These are phyloP conservation scores for Cyclospora cayetanensis DNA, from an alignment of 169 alveolate genomes.

Conservation along the genomic window DNA sequence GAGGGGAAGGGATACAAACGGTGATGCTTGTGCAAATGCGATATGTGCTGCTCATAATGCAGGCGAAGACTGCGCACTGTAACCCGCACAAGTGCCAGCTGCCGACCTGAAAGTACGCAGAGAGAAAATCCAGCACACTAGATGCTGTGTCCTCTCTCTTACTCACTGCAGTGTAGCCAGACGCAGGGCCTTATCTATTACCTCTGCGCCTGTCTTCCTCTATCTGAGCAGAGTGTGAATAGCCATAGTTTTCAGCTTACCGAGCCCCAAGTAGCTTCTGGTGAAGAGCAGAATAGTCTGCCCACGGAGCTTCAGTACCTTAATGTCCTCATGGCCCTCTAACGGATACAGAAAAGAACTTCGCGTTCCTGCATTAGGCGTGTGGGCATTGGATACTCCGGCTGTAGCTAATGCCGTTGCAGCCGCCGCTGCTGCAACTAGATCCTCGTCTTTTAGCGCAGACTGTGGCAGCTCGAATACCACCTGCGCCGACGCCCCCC, in stretches of 20 bases:
- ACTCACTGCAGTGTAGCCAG: too few species aligned
- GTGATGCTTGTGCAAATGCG: background rate
- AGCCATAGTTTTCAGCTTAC: background rate
- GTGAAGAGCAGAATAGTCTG: background rate
- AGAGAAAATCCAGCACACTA: too few species aligned
- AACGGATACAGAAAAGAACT: background rate
- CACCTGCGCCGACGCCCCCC: constrained; percentile 68
- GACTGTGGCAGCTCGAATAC: constrained; percentile 47
- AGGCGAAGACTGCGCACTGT: background rate
- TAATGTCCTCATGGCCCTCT: background rate
- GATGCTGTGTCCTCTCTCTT: too few species aligned
- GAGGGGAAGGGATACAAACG: too few species aligned
- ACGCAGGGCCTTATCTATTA: too few species aligned
- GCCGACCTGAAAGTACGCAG: background rate
- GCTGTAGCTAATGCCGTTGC: background rate
- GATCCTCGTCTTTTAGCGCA: background rate
- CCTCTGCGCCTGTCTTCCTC: too few species aligned
- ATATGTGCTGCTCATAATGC: background rate
- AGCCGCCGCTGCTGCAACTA: background rate
- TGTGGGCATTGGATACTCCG: background rate
- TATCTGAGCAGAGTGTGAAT: too few species aligned
- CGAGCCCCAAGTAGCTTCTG: constrained; percentile 51
- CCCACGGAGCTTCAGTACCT: background rate
- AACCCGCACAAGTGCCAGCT: background rate
- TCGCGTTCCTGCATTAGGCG: background rate